Conservation (phyloP, 2,329 filamentous ascomycete genomes). For the Monosporascus cannonballus region DNA sequence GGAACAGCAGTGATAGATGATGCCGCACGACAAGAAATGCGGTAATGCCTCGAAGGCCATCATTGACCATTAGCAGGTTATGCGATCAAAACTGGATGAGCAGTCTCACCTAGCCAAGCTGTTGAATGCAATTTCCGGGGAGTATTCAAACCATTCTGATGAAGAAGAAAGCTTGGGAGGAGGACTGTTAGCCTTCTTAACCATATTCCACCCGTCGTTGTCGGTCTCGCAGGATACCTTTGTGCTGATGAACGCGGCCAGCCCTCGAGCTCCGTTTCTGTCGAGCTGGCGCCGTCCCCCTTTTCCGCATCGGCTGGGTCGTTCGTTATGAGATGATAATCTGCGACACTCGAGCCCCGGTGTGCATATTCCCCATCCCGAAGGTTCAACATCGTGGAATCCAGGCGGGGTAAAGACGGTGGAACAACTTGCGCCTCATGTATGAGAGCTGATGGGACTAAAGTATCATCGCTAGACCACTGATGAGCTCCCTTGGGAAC, state of each 20-base stretch:
- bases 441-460: too few relatives aligned
- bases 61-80: constrained; percentile 16
- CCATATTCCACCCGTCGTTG: neutral
- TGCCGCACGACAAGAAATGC: constrained; percentile 49
- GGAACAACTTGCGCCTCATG: too few relatives aligned
- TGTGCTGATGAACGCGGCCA: neutral
- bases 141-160: neutral
- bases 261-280: neutral
- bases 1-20: constrained; percentile 30
- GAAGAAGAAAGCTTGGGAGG: constrained; percentile 15
- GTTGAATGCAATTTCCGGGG: constrained; percentile 14
- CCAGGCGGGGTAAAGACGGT: neutral
- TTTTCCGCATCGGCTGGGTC: neutral
- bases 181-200: constrained; percentile 7
- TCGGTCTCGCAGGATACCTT: neutral
- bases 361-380: neutral
- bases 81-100: neutral
- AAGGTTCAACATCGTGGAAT: neutral
- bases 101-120: constrained; percentile 21
- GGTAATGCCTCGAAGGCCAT: constrained; percentile 49
- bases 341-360: neutral
- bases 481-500: too few relatives aligned
- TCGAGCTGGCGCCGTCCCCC: neutral
- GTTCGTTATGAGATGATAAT: neutral
- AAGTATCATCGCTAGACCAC: too few relatives aligned